Evolutionary conservation across 306 rosid species (phyloP).

Genomic region (Morella rubra): DNA sequence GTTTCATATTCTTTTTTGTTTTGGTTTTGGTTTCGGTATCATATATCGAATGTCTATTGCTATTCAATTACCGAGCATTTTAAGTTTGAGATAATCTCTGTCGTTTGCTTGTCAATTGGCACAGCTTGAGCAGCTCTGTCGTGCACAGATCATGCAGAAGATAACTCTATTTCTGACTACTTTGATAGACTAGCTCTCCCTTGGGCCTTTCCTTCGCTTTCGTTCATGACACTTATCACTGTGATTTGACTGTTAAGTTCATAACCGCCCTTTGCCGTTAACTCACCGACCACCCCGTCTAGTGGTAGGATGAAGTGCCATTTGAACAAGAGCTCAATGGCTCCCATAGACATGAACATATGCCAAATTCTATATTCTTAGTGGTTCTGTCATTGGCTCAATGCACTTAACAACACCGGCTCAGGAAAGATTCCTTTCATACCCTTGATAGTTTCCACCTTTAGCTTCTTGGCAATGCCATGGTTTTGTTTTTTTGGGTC

Average conservation of each 20-base stretch:
- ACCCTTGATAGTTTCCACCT: neutral
- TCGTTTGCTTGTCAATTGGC: neutral
- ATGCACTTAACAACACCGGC: neutral
- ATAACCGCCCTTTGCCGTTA: too few relatives aligned
- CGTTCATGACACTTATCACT: too few relatives aligned
- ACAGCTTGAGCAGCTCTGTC: too few relatives aligned
- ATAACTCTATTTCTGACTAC: too few relatives aligned
- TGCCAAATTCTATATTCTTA: neutral
- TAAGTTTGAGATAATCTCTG: neutral
- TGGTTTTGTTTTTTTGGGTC: neutral
- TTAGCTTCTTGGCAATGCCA: neutral
- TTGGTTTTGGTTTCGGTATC: neutral
- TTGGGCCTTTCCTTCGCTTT: neutral
- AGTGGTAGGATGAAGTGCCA: neutral
- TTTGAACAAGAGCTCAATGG: neutral
- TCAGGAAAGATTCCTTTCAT: neutral
- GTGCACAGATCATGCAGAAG: too few relatives aligned
- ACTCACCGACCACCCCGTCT: neutral
- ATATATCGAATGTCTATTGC: neutral
- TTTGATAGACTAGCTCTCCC: too few relatives aligned
- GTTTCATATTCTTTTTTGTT: constrained; percentile 18
- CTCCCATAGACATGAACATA: neutral
- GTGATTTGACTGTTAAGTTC: too few relatives aligned
- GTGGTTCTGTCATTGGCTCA: neutral
- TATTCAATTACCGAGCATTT: neutral